Evolutionary conservation across 768 basidiomycete genomes (phyloP).

Genomic region (Asterophora lycoperdoides): DNA sequence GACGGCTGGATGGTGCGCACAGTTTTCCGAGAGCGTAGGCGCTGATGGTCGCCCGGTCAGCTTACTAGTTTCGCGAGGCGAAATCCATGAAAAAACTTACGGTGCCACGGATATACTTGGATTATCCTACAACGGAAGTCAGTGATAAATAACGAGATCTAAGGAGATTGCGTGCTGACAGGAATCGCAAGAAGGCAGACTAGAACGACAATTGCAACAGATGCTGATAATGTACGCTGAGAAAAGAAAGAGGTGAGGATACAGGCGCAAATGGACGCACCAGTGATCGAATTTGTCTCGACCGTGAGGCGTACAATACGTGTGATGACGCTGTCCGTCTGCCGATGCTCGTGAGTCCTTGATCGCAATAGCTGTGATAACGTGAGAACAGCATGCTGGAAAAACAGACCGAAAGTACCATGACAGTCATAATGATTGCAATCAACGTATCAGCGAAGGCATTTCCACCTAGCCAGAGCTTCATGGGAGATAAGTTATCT

Average conservation of each 20-base stretch:
- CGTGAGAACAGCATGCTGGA: too few species aligned
- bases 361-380: conserved; percentile 7
- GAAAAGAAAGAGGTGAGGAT: background rate
- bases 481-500: background rate
- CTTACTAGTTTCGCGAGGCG: background rate
- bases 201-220: conserved; percentile 9
- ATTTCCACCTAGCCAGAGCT: conserved; percentile 14
- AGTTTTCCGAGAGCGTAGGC: conserved; percentile 14
- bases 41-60: too few species aligned
- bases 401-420: background rate
- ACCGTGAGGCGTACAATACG: conserved; percentile 14
- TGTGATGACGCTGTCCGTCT: conserved; percentile 7
- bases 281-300: conserved; percentile 12
- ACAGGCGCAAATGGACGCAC: background rate
- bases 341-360: conserved; percentile 5
- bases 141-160: background rate
- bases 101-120: conserved; percentile 14
- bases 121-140: conserved; percentile 3
- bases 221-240: background rate
- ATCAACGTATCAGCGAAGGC: conserved; percentile 13
- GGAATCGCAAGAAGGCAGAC: conserved; percentile 14
- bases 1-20: background rate
- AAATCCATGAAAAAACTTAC: background rate
- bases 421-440: conserved; percentile 8
- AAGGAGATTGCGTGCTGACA: background rate